A percentile compares a stretch with the other conserved stretches of the same genome.
phyloP scores from a whole-genome alignment of 2,329 filamentous ascomycete genomes.

The Nakataea oryzae region DNA sequence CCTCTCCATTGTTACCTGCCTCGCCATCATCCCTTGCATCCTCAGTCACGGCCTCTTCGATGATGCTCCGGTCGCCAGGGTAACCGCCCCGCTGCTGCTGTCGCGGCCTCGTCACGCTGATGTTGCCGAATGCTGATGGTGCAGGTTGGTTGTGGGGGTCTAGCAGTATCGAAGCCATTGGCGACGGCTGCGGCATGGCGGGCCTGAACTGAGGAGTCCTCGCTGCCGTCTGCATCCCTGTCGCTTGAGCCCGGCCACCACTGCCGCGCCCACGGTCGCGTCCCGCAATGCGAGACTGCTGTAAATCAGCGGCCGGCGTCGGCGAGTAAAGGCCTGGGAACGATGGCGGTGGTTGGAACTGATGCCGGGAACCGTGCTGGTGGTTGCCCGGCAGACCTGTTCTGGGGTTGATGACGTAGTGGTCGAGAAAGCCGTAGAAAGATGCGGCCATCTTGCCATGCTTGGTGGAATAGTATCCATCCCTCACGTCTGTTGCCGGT shows the following conservation, averaged over 20 bases:
- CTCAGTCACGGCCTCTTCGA: constrained; percentile 41
- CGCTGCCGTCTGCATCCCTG: constrained; percentile 19
- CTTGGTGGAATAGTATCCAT: constrained; percentile 90
- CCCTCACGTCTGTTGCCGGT: constrained; percentile 55
- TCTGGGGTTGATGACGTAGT: constrained; percentile 70
- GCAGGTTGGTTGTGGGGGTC: constrained; percentile 67
- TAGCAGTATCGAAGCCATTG: constrained; percentile 62
- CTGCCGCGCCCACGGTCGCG: constrained; percentile 33
- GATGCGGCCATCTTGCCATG: constrained; percentile 98
- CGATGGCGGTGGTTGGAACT: constrained; percentile 65
- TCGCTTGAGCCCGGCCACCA: constrained; percentile 23
- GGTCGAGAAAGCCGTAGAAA: constrained; percentile 88
- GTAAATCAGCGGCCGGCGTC: constrained; percentile 44
- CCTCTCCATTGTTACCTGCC: constrained; percentile 41
- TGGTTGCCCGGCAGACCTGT: constrained; percentile 53
- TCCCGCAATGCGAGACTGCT: constrained; percentile 34
- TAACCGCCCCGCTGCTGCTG: constrained; percentile 29
- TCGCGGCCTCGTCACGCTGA: constrained; percentile 36
- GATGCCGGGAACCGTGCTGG: constrained; percentile 41
- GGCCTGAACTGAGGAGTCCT: constrained; percentile 33
- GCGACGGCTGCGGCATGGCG: constrained; percentile 41
- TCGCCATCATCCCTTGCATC: constrained; percentile 26
- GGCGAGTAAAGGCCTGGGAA: constrained; percentile 64
- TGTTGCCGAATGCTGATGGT: constrained; percentile 30
- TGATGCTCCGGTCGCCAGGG: constrained; percentile 38